These are phyloP conservation scores for Aspergillus fischeri DNA, from an alignment of 2,329 filamentous ascomycete species.

Conservation along the genomic window DNA sequence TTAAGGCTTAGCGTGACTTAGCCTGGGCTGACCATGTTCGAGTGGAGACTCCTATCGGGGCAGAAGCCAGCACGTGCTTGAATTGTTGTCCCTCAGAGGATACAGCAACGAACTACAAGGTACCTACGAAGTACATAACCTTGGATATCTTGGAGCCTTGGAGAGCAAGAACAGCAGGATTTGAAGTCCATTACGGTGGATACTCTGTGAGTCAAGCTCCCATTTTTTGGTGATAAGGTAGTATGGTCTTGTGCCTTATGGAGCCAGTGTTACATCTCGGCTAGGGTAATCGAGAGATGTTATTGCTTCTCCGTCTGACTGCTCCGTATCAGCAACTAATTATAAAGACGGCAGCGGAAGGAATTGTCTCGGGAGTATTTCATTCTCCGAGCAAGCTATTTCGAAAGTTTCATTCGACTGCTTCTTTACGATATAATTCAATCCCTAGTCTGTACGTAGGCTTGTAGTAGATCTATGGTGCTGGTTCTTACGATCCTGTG, in stretches of 20 bases:
- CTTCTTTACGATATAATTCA: not conserved
- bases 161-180: not conserved
- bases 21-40: not conserved
- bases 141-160: not conserved
- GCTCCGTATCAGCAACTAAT: not conserved
- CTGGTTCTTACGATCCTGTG: not conserved
- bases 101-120: too few species aligned
- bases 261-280: too few species aligned
- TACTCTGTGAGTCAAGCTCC: not conserved
- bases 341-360: not conserved
- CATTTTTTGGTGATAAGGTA: not conserved
- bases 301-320: not conserved
- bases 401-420: not conserved
- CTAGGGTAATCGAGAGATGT: not conserved
- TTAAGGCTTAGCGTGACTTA: not conserved
- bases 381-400: not conserved
- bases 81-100: not conserved
- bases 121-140: too few species aligned
- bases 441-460: not conserved
- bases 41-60: not conserved
- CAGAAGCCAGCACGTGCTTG: not conserved
- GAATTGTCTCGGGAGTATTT: not conserved
- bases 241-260: not conserved
- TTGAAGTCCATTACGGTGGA: not conserved
- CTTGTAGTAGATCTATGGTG: not conserved